Conservation (phyloP, 495 filamentous ascomycete species). For the Talaromyces ruber region DNA sequence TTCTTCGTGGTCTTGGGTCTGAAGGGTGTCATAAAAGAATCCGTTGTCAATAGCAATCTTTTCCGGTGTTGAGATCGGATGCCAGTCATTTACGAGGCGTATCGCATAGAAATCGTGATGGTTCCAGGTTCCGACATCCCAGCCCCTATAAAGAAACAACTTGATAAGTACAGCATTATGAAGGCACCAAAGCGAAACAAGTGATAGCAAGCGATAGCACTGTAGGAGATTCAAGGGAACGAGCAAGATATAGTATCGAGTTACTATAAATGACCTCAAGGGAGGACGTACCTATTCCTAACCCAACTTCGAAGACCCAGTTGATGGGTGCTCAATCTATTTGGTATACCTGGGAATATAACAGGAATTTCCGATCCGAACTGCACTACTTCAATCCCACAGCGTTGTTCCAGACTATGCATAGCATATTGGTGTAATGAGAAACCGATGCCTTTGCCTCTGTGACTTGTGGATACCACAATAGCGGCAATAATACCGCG, state of each 20-base stretch:
- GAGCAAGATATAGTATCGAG: background rate
- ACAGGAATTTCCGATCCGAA: slow-evolving; percentile 3
- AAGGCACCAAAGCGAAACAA: too few relatives aligned
- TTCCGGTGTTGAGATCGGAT: background rate
- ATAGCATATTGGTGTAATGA: slow-evolving; percentile 6
- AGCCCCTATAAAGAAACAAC: background rate
- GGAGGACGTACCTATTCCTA: slow-evolving; percentile 1
- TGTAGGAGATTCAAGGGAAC: background rate
- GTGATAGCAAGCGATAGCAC: background rate
- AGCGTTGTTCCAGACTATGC: background rate
- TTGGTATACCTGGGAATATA: slow-evolving; percentile 2
- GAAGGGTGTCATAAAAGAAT: background rate
- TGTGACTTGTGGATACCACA: background rate
- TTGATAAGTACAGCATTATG: background rate
- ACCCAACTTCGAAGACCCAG: slow-evolving; percentile 3
- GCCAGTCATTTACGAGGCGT: background rate
- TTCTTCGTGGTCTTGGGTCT: background rate
- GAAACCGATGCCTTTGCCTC: slow-evolving; percentile 3
- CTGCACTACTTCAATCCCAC: background rate
- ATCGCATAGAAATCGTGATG: slow-evolving; percentile 3
- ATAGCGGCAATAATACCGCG: background rate
- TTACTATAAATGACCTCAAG: background rate
- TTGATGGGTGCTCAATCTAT: slow-evolving; percentile 1
- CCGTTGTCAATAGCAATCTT: background rate
- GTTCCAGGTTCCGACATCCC: slow-evolving; percentile 6